Percentiles rank a stretch among this genome's conserved stretches.
These are phyloP conservation scores for Solanum boliviense DNA, from an alignment of 257 asterid genomes.

Conservation along the genomic window DNA sequence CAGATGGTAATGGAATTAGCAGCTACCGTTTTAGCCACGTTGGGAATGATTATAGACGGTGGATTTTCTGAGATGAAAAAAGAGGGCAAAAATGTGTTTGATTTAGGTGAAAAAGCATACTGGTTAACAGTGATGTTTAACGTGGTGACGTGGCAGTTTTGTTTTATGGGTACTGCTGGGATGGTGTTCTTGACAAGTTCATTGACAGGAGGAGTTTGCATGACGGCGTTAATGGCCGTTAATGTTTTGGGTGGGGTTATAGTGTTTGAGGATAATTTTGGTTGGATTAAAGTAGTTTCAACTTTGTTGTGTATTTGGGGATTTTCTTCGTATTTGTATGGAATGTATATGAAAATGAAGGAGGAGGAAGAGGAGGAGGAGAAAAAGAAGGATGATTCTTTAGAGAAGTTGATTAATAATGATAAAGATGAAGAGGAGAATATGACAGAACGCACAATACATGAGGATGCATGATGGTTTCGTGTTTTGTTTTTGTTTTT, in stretches of 20 bases:
- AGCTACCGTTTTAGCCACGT: conserved; percentile 45
- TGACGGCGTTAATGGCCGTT: conserved; percentile 50
- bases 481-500: background rate
- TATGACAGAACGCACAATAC: background rate
- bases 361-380: conserved; percentile 10
- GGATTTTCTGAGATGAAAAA: conserved; percentile 30
- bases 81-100: conserved; percentile 32
- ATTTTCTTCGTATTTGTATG: conserved; percentile 49
- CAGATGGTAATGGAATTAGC: conserved; percentile 50
- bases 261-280: conserved; percentile 42
- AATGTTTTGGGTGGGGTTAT: conserved; percentile 60
- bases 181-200: conserved; percentile 70
- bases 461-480: background rate
- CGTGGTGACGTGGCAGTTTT: conserved; percentile 46
- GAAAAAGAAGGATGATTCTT: background rate
- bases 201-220: conserved; percentile 60
- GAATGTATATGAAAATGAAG: conserved; percentile 16
- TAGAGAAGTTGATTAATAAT: background rate
- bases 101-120: conserved; percentile 36
- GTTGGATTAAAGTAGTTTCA: conserved; percentile 46
- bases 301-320: conserved; percentile 65
- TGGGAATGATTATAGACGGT: conserved; percentile 26
- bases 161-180: conserved; percentile 76
- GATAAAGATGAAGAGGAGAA: background rate
- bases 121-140: conserved; percentile 30